Evolutionary conservation across 1,284 basidiomycete genomes (phyloP).

Genomic region (Baeospora myosura): DNA sequence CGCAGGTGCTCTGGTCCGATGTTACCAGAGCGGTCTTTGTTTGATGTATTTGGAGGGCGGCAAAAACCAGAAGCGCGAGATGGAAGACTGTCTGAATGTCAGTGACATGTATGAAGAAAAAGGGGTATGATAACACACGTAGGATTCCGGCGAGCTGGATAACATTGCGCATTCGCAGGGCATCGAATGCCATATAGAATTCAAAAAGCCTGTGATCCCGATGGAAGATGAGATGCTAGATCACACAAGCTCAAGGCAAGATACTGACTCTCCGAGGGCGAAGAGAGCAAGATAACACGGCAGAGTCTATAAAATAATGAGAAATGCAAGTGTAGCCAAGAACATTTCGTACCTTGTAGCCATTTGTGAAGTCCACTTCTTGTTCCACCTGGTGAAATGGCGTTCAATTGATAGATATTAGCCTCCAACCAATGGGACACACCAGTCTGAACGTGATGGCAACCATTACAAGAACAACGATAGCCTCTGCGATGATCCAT

Average conservation of each 20-base stretch:
- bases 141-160: constrained; percentile 72
- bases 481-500: constrained; percentile 28
- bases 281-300: constrained; percentile 79
- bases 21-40: constrained; percentile 53
- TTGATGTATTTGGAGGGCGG: constrained; percentile 69
- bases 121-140: constrained; percentile 31
- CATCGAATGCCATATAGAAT: constrained; percentile 66
- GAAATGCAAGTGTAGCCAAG: constrained; percentile 8
- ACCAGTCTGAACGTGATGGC: constrained; percentile 46
- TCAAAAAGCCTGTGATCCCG: constrained; percentile 52
- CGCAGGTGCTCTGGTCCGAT: constrained; percentile 19
- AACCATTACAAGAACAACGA: constrained; percentile 46
- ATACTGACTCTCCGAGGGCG: constrained; percentile 65
- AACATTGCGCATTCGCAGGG: constrained; percentile 64
- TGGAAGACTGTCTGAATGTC: constrained; percentile 54
- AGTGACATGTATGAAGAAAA: neutral
- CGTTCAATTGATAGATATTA: no score
- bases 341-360: constrained; percentile 44
- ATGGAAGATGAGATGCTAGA: neutral
- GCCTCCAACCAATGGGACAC: constrained; percentile 15
- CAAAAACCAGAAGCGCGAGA: constrained; percentile 60
- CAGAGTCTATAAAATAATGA: constrained; percentile 48
- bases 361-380: constrained; percentile 34
- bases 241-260: neutral
- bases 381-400: constrained; percentile 41